A percentile compares a stretch with the other conserved stretches of the same genome.
Evolutionary conservation across 352 stramenopile species (phyloP).

Genomic region (Phytopythium sindhum): DNA sequence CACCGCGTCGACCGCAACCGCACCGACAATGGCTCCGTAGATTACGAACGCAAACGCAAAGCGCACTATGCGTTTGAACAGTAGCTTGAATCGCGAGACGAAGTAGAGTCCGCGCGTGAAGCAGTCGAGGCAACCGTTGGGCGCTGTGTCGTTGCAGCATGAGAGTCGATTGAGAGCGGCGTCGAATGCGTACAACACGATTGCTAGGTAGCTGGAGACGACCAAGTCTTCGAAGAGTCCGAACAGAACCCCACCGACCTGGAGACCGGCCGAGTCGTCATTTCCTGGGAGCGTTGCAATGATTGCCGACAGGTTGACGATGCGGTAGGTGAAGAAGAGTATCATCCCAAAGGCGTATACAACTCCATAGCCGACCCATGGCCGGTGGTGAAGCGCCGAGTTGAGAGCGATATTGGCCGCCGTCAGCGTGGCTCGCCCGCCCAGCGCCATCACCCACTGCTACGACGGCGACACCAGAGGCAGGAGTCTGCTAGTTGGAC

Average conservation of each 20-base stretch:
- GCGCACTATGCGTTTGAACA: constrained; percentile 20
- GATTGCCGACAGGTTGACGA: constrained; percentile 19
- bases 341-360: constrained; percentile 17
- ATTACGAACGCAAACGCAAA: constrained; percentile 8
- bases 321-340: constrained; percentile 20
- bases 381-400: constrained; percentile 14
- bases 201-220: constrained; percentile 18
- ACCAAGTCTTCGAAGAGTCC: constrained; percentile 23
- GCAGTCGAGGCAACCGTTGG: constrained; percentile 26
- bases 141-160: constrained; percentile 27
- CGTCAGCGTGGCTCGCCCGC: neutral
- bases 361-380: constrained; percentile 19
- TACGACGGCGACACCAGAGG: neutral
- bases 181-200: constrained; percentile 18
- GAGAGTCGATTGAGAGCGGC: constrained; percentile 17
- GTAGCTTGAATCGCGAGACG: constrained; percentile 13
- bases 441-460: neutral
- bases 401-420: constrained; percentile 17
- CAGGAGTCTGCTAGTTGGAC: neutral
- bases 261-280: constrained; percentile 10
- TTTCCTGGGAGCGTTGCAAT: neutral
- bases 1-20: constrained; percentile 22
- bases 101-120: constrained; percentile 23
- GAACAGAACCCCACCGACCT: constrained; percentile 14
- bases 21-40: constrained; percentile 16